A percentile compares a stretch with the other conserved stretches of the same genome.
phyloP scores from a whole-genome alignment of 2,329 filamentous ascomycete genomes.

The Ascochyta viciae-villosae region DNA sequence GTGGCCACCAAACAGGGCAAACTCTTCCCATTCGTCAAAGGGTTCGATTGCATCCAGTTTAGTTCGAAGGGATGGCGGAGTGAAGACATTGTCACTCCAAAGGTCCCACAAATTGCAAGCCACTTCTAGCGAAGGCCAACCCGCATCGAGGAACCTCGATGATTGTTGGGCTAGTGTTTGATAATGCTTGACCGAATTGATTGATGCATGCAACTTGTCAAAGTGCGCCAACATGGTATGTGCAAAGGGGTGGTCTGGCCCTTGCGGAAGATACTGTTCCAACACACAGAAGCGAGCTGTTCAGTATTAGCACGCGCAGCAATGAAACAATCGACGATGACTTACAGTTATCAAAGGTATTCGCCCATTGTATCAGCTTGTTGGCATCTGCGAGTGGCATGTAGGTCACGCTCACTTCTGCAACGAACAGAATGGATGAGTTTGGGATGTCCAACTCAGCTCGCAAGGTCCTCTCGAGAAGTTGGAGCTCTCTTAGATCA shows the following conservation, averaged over 20 bases:
- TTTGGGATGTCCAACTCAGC: conserved; percentile 64
- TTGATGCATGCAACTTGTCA: conserved; percentile 76
- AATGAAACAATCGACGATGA: conserved; percentile 3
- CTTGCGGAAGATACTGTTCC: conserved; percentile 85
- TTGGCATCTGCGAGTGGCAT: conserved; percentile 80
- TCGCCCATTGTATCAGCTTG: conserved; percentile 79
- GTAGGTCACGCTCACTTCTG: conserved; percentile 90
- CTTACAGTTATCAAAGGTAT: conserved; percentile 70
- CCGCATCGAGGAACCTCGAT: conserved; percentile 70
- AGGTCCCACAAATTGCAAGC: conserved; percentile 78
- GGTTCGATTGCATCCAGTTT: conserved; percentile 75
- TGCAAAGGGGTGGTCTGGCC: conserved; percentile 81
- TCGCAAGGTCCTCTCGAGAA: conserved; percentile 66
- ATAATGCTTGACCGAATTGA: conserved; percentile 77
- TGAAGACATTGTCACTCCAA: conserved; percentile 75
- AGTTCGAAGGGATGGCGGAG: conserved; percentile 65
- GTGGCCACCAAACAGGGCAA: conserved; percentile 82
- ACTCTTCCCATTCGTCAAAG: conserved; percentile 97
- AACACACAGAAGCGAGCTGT: conserved; percentile 82
- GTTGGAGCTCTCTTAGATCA: conserved; percentile 73
- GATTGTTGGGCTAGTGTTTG: conserved; percentile 71
- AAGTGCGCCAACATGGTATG: conserved; percentile 86
- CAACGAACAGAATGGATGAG: conserved; percentile 76
- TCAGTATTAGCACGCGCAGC: not conserved
- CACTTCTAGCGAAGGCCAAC: conserved; percentile 69